phyloP scores from a whole-genome alignment of 805 yeast species.

The Ascoidea tarda region DNA sequence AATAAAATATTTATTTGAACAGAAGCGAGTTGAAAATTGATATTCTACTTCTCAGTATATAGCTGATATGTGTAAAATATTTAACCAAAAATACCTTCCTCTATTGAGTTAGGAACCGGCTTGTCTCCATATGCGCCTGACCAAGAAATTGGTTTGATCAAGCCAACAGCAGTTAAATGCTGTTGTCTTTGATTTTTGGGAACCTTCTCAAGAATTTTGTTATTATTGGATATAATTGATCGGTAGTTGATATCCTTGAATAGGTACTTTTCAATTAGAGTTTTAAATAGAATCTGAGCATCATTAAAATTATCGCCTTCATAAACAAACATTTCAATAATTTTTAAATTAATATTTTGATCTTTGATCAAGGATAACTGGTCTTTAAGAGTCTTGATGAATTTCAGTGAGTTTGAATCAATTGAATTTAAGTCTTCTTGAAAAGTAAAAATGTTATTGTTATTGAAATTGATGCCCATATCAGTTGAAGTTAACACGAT shows the following conservation, averaged over 20 bases:
- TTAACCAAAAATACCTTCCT: conserved; percentile 62
- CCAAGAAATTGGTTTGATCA: conserved; percentile 62
- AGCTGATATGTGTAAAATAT: too few relatives aligned
- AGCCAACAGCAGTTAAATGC: conserved; percentile 10
- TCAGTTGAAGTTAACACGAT: background rate
- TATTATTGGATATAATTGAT: background rate
- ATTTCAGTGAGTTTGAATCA: background rate
- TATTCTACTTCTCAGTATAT: too few relatives aligned
- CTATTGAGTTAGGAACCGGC: conserved; percentile 52
- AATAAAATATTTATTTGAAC: too few relatives aligned
- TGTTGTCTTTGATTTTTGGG: conserved; percentile 15
- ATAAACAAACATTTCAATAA: conserved; percentile 50
- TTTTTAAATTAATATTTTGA: conserved; percentile 17
- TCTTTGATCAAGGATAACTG: background rate
- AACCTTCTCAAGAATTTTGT: background rate
- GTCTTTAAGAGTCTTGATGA: too few relatives aligned
- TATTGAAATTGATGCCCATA: too few relatives aligned
- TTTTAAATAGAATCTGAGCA: conserved; percentile 22
- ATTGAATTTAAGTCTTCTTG: background rate
- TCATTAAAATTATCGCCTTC: conserved; percentile 84
- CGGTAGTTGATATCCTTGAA: background rate
- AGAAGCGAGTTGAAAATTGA: too few relatives aligned
- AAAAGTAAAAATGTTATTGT: background rate
- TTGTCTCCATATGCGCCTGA: conserved; percentile 67
- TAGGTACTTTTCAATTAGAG: background rate